Percentiles rank a stretch among this genome's conserved stretches.
These are phyloP conservation scores for Ceriops decandra DNA, from an alignment of 345 rosid species.

Conservation along the genomic window DNA sequence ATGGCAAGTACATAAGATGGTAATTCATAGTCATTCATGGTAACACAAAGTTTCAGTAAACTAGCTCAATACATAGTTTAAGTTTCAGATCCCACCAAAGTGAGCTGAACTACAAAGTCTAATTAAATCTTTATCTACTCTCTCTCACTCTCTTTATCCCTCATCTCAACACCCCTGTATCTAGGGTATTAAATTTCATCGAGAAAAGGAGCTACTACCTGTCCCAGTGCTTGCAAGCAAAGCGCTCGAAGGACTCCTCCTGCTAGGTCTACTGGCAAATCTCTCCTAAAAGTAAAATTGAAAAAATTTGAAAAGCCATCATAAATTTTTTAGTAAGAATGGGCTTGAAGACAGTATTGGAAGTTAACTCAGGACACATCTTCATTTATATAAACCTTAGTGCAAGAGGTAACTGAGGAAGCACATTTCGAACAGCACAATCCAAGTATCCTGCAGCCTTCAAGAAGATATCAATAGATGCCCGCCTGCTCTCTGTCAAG, in stretches of 20 bases:
- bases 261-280: constrained; percentile 82
- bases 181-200: constrained; percentile 6
- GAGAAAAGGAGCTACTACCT: constrained; percentile 45
- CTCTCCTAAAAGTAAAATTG: constrained; percentile 54
- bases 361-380: constrained; percentile 4
- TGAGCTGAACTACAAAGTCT: no score
- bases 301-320: constrained; percentile 4
- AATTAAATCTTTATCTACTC: no score
- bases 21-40: no score
- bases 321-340: constrained; percentile 7
- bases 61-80: no score
- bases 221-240: constrained; percentile 93
- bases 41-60: no score
- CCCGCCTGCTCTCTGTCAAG: constrained; percentile 72
- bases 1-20: background rate
- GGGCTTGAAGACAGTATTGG: constrained; percentile 8
- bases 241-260: constrained; percentile 93
- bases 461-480: constrained; percentile 83
- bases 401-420: constrained; percentile 75
- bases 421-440: constrained; percentile 83
- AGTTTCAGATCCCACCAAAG: no score
- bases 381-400: constrained; percentile 50
- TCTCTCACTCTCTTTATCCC: no score
- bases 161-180: no score
- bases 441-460: constrained; percentile 98